Evolutionary conservation across 495 filamentous ascomycete species (phyloP).

Genomic region (Annulohypoxylon stygium): DNA sequence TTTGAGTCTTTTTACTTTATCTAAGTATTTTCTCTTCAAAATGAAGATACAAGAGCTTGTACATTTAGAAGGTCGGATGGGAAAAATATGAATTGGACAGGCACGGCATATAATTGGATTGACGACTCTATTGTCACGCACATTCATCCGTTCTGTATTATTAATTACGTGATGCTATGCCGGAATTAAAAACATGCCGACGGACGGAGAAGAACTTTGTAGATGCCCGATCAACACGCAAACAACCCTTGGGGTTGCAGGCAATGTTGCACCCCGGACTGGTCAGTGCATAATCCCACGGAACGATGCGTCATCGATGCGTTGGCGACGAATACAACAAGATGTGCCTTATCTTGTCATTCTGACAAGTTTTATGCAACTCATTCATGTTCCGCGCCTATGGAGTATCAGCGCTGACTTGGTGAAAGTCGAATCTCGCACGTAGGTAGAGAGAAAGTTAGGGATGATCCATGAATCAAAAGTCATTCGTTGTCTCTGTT

Average conservation of each 20-base stretch:
- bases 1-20: not conserved
- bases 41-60: not conserved
- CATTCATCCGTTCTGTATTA: not conserved
- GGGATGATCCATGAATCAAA: not conserved
- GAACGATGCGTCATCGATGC: constrained; percentile 39
- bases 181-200: constrained; percentile 4
- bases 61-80: constrained; percentile 1
- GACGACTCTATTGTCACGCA: not conserved
- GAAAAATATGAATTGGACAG: constrained; percentile 5
- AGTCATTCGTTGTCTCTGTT: not conserved
- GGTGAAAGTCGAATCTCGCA: not conserved
- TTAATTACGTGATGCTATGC: not conserved
- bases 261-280: not conserved
- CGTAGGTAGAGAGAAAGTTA: no score
- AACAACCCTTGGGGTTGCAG: not conserved
- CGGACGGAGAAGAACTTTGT: constrained; percentile 4
- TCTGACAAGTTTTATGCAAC: not conserved
- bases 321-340: constrained; percentile 27
- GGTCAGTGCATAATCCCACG: constrained; percentile 16
- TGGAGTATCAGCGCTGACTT: not conserved
- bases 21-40: not conserved
- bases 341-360: not conserved
- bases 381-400: not conserved
- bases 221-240: constrained; percentile 15
- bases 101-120: not conserved